These are phyloP conservation scores for Huntiella bhutanensis DNA, from an alignment of 2,329 filamentous ascomycete genomes.

Conservation along the genomic window DNA sequence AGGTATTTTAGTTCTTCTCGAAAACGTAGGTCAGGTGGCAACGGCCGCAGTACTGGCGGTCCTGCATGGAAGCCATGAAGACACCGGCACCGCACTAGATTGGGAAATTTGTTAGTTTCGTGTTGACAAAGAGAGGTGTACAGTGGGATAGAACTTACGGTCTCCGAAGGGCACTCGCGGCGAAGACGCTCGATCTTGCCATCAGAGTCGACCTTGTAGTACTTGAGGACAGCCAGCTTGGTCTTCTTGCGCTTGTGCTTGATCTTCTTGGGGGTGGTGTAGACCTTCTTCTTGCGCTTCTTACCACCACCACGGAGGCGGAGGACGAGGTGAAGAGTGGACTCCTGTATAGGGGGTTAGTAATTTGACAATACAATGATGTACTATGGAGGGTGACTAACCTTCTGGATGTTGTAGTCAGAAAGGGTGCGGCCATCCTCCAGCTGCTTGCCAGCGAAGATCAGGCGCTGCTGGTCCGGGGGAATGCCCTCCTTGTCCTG, in stretches of 20 bases:
- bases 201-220: slow-evolving; percentile 99
- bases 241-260: slow-evolving; percentile 99
- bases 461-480: slow-evolving; percentile 96
- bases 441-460: slow-evolving; percentile 99
- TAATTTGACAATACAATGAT: not conserved
- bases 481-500: slow-evolving; percentile 99
- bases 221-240: slow-evolving; percentile 99
- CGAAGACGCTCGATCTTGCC: slow-evolving; percentile 99
- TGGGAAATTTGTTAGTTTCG: slow-evolving; percentile 18
- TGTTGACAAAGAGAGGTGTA: not conserved
- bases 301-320: slow-evolving; percentile 96
- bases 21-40: slow-evolving; percentile 59
- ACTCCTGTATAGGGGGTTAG: slow-evolving; percentile 19
- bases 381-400: slow-evolving; percentile 23
- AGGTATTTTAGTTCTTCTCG: slow-evolving; percentile 38
- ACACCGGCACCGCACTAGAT: slow-evolving; percentile 90
- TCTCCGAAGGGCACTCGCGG: slow-evolving; percentile 86
- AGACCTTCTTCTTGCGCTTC: slow-evolving; percentile 99
- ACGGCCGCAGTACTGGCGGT: slow-evolving; percentile 87
- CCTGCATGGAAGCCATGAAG: slow-evolving; percentile 99
- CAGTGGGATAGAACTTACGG: slow-evolving; percentile 36
- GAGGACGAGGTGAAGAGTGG: slow-evolving; percentile 91
- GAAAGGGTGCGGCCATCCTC: slow-evolving; percentile 97
- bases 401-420: slow-evolving; percentile 99
- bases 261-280: slow-evolving; percentile 99